phyloP scores from a whole-genome alignment of 305 asterid genomes.

The Fraxinus angustifolia region DNA sequence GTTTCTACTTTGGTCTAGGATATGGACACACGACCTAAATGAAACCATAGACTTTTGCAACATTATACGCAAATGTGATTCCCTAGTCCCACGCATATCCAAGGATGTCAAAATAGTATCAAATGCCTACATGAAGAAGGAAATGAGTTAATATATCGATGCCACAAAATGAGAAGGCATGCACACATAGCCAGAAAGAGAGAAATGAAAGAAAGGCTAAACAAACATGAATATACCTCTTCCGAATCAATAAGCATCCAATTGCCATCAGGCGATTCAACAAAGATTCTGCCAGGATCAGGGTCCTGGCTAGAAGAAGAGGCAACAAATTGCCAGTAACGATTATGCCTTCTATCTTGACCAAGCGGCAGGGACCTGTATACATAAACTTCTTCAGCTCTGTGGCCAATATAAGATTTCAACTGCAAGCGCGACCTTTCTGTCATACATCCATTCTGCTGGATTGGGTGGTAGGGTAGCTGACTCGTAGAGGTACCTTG shows the following conservation, averaged over 20 bases:
- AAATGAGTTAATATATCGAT: neutral
- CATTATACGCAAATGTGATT: conserved; percentile 92
- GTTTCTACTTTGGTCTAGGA: conserved; percentile 18
- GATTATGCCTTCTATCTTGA: conserved; percentile 93
- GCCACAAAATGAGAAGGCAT: neutral
- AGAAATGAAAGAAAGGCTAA: neutral
- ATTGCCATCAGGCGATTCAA: conserved; percentile 67
- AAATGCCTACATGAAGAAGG: conserved; percentile 60
- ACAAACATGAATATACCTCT: conserved; percentile 49
- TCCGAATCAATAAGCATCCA: conserved; percentile 88
- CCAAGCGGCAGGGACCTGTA: conserved; percentile 98
- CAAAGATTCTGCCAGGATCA: conserved; percentile 89
- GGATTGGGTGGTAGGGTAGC: conserved; percentile 40
- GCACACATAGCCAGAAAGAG: neutral
- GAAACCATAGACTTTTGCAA: conserved; percentile 66
- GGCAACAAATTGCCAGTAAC: conserved; percentile 91
- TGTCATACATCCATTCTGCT: conserved; percentile 71
- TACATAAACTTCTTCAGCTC: conserved; percentile 81
- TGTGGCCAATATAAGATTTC: conserved; percentile 85
- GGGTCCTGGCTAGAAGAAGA: conserved; percentile 82
- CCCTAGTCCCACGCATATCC: conserved; percentile 91
- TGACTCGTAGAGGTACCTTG: conserved; percentile 42
- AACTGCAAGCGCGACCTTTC: conserved; percentile 90
- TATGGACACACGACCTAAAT: conserved; percentile 56
- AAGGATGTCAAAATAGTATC: conserved; percentile 65